Evolutionary conservation across 345 rosid species (phyloP), one percentile per base, ranked within the genome.

Genomic region (Zanthoxylum bungeanum): DNA sequence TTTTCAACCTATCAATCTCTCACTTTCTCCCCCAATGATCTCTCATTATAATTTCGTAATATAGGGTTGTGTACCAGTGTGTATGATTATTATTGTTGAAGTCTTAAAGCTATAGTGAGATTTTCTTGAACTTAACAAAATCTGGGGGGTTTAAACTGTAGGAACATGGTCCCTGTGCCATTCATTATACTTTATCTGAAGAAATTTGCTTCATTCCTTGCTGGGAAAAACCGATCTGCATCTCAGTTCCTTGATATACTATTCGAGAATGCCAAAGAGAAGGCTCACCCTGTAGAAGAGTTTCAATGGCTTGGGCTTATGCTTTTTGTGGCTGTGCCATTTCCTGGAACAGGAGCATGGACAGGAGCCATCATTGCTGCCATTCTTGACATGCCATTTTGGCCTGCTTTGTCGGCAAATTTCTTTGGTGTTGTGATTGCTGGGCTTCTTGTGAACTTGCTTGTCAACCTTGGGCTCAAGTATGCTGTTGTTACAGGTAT

Each of bases 261-360:
- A 22, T 93, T 90, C 69, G 72, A 86, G 76, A 87, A 82, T 64
- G 92, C 91, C 49, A 90, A 90, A 74, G 80, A 82, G 84, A 93
- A 90, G 79, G 94, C 93, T 73, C 93, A 88, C n/a, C 97, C 95
- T 2, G 92, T 91, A 55, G 89, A 91, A 68, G 98, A 93, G 83
- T 91, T 91, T 69, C 93, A 86, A 57, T 91, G 97, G 96, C 83
- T 93, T 31, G 98, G 97, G 0, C 80, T 93, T 52, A 94, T 92
- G 98, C 97, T 92, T 34, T 92, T 94, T 62, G 97, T 94, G 77
- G 92, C 98, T 33, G 97, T 94, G 73, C 98, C 95, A 33, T 94
- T 94, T 73, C 97, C 95, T 70, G 97, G 97, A 66, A 92, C 98
- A 0, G 98, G 98, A 71, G 93, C 94, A 30, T 91, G 98, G 98